phyloP scores from a whole-genome alignment of 2,329 filamentous ascomycete genomes.

The Cercospora beticola region DNA sequence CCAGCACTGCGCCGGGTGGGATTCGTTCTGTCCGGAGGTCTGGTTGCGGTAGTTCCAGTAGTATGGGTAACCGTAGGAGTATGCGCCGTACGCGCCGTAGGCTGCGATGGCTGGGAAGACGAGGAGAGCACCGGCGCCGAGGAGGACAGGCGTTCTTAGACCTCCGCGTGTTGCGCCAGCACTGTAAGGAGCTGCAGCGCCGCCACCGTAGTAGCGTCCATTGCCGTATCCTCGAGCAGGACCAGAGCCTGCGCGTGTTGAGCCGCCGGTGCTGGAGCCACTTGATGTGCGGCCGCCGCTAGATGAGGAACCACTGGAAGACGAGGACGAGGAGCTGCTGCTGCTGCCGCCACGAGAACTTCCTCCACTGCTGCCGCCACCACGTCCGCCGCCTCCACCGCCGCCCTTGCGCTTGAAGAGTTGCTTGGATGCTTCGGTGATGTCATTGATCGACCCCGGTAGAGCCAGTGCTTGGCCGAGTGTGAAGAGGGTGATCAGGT shows the following conservation, averaged over 20 bases:
- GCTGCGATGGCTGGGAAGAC: constrained; percentile 62
- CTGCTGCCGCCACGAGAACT: background rate
- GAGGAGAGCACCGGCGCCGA: constrained; percentile 48
- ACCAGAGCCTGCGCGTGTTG: constrained; percentile 55
- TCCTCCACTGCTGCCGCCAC: constrained; percentile 31
- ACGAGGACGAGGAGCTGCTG: constrained; percentile 24
- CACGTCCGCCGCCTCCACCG: constrained; percentile 46
- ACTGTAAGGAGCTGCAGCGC: constrained; percentile 64
- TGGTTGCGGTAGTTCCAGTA: constrained; percentile 55
- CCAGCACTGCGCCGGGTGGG: constrained; percentile 60
- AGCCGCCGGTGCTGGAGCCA: constrained; percentile 18
- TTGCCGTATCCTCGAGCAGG: constrained; percentile 59
- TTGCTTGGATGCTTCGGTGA: constrained; percentile 38
- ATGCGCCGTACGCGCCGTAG: constrained; percentile 62
- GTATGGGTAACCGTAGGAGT: constrained; percentile 60
- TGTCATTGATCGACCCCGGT: constrained; percentile 30
- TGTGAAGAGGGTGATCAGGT: constrained; percentile 34
- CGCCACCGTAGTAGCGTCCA: constrained; percentile 63
- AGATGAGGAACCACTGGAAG: constrained; percentile 17
- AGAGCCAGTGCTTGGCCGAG: constrained; percentile 36
- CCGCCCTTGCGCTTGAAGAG: constrained; percentile 51
- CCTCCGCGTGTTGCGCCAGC: constrained; percentile 50
- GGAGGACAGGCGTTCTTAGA: constrained; percentile 47
- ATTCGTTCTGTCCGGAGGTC: constrained; percentile 55
- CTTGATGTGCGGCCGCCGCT: constrained; percentile 27